Percentiles rank a stretch among this genome's conserved stretches.
phyloP scores from a whole-genome alignment of 2,329 filamentous ascomycete species.

The Magnaporthiopsis rhizophila region DNA sequence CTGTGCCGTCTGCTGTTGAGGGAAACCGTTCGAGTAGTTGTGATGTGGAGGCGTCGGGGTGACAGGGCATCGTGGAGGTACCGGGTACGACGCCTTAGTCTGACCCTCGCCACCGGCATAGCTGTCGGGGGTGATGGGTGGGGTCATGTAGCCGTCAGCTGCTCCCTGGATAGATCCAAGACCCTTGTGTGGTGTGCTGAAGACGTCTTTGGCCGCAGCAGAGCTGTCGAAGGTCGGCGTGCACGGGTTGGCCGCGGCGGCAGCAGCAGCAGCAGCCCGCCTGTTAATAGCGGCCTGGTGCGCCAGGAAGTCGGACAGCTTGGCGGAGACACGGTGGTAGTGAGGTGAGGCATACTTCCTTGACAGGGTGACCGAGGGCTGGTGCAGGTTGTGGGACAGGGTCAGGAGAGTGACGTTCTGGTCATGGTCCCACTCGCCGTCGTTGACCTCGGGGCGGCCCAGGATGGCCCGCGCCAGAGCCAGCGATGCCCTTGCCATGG shows the following conservation, averaged over 20 bases:
- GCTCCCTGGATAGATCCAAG: constrained; percentile 53
- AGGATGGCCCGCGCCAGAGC: constrained; percentile 83
- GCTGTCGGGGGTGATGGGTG: constrained; percentile 76
- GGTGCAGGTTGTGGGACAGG: constrained; percentile 51
- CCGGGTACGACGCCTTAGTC: constrained; percentile 36
- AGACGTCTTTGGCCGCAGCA: constrained; percentile 49
- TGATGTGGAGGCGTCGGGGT: constrained; percentile 48
- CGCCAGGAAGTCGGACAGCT: constrained; percentile 50
- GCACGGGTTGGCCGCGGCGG: constrained; percentile 34
- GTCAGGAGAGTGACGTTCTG: constrained; percentile 59
- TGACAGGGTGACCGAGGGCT: constrained; percentile 48
- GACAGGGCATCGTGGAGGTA: constrained; percentile 50
- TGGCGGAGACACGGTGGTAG: constrained; percentile 45
- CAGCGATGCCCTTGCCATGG: constrained; percentile 81
- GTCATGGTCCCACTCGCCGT: constrained; percentile 67
- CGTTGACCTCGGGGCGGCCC: constrained; percentile 65
- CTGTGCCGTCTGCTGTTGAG: constrained; percentile 33
- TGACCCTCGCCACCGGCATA: constrained; percentile 36
- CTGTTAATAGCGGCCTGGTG: constrained; percentile 50
- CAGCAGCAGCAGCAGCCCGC: constrained; percentile 18
- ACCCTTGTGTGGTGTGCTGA: constrained; percentile 73
- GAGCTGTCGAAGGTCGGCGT: constrained; percentile 45
- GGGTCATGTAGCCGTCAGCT: constrained; percentile 72
- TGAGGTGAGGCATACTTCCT: constrained; percentile 51
- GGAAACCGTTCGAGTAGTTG: constrained; percentile 3